Evolutionary conservation across 2,329 filamentous ascomycete genomes (phyloP).

Genomic region (Falciphora oryzae): DNA sequence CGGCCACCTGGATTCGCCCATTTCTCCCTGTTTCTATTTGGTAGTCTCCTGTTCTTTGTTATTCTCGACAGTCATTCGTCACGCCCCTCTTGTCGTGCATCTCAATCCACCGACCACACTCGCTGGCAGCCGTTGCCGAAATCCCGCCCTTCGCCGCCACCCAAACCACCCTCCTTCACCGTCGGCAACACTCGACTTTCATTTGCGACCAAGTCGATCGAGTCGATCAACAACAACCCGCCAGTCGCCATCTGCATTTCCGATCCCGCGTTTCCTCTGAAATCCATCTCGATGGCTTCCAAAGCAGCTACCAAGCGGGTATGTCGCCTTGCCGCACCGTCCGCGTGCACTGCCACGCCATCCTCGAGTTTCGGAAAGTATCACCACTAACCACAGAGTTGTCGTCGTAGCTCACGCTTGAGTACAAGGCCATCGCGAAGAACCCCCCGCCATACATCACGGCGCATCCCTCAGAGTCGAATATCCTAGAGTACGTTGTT

Average conservation of each 20-base stretch:
- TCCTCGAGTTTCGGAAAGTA: not conserved
- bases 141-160: not conserved
- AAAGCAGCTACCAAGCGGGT: constrained; percentile 68
- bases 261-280: not conserved
- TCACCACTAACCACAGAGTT: not conserved
- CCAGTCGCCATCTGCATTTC: too few species aligned
- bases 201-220: constrained; percentile 10
- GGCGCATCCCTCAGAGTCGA: constrained; percentile 82
- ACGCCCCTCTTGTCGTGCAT: not conserved
- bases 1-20: not conserved
- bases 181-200: constrained; percentile 10
- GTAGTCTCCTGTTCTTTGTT: not conserved
- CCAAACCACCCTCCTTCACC: not conserved
- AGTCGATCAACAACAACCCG: too few species aligned
- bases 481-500: constrained; percentile 70
- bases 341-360: constrained; percentile 1
- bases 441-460: constrained; percentile 86
- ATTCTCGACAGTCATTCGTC: not conserved
- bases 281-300: constrained; percentile 53
- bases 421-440: constrained; percentile 56
- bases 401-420: constrained; percentile 47
- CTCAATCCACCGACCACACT: not conserved
- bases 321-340: constrained; percentile 24
- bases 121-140: not conserved
- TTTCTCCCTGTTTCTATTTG: not conserved